Conservation (phyloP, 2,329 filamentous ascomycete species). For the Paramyrothecium sp. region DNA sequence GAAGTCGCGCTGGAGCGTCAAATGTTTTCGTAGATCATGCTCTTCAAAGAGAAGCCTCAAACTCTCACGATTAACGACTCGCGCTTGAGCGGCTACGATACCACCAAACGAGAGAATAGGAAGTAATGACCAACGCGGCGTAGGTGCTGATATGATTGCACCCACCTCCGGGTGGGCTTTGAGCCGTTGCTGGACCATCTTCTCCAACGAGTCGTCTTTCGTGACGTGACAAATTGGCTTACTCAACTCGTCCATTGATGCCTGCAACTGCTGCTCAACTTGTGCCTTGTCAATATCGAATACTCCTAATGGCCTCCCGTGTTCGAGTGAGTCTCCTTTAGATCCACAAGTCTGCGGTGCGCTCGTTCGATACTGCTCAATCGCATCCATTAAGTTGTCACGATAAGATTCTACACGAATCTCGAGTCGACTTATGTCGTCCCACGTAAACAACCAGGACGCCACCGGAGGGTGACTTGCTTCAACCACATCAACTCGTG, state of each 20-base stretch:
- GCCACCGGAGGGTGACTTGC: constrained; percentile 54
- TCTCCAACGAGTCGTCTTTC: constrained; percentile 33
- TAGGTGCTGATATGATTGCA: constrained; percentile 29
- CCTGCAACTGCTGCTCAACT: constrained; percentile 46
- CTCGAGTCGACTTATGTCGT: constrained; percentile 64
- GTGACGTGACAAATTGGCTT: constrained; percentile 23
- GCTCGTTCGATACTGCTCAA: constrained; percentile 11
- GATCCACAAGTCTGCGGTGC: neutral
- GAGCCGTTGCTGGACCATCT: constrained; percentile 38
- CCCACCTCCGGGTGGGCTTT: constrained; percentile 22
- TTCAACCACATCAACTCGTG: constrained; percentile 45
- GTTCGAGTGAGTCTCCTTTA: constrained; percentile 5
- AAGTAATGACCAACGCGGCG: constrained; percentile 57
- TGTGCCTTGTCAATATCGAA: constrained; percentile 47
- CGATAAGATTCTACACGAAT: constrained; percentile 47
- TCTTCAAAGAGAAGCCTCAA: constrained; percentile 72
- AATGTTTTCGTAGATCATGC: constrained; percentile 69
- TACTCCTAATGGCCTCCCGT: constrained; percentile 32
- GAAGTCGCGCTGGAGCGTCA: constrained; percentile 74
- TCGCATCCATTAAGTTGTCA: constrained; percentile 20
- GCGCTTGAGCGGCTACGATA: constrained; percentile 70
- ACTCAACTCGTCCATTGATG: constrained; percentile 47
- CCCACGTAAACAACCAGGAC: constrained; percentile 72
- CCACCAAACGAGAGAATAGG: constrained; percentile 75
- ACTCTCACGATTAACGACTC: constrained; percentile 73